Base-by-base conservation (phyloP, 176 grass and related monocot species). In the Elymus sibiricus region DNA sequence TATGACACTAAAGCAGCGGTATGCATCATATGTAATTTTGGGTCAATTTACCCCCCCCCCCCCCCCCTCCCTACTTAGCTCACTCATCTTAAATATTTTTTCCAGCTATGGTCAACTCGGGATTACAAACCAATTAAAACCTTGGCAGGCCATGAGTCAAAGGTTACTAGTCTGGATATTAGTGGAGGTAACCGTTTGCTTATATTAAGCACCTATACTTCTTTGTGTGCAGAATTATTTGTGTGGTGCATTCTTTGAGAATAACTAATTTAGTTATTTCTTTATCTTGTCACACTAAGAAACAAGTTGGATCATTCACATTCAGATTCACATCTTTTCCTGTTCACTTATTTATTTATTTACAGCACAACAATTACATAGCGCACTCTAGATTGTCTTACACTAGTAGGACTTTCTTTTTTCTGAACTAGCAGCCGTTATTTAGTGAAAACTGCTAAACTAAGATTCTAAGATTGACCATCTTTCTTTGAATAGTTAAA, bases 101-200 rank as follows among this genome's bases (percentile, higher is more conserved):
- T 87, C 84, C 86, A 98, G 96, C 79, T 98, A 63, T 98, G 96
- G 96, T 94, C 96, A 66, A 84, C 91, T 81, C 85, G 86, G 47
- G 96, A 98, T 89, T 98, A 90, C 86, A 98, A 95, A 79, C 90
- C 96, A 56, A 92, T 98, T 39, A 98, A 94, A 92, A 87, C 84
- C 79, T 92, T 98, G 82, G 92, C 85, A 51, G 96, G 90, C 42
- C 93, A 98, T 10, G 96, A 98, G 84, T 94, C 93, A 0, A 98
- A 98, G 83, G 91, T 98, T 77, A 98, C 96, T 25, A 90, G 96
- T 94, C 91, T 98, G 91, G 96, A 98, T 94, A 95, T 98, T 77
- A 92, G 88, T 83, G 86, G 74, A 89, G 96, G 96, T 98, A 89
- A 90, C 24, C 31, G 56, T 19, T 81, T 65, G 34, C 66, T 74